A percentile compares a stretch with the other conserved stretches of the same genome.
phyloP scores from a whole-genome alignment of 208 protist genomes.

The Cochliopodium minus region DNA sequence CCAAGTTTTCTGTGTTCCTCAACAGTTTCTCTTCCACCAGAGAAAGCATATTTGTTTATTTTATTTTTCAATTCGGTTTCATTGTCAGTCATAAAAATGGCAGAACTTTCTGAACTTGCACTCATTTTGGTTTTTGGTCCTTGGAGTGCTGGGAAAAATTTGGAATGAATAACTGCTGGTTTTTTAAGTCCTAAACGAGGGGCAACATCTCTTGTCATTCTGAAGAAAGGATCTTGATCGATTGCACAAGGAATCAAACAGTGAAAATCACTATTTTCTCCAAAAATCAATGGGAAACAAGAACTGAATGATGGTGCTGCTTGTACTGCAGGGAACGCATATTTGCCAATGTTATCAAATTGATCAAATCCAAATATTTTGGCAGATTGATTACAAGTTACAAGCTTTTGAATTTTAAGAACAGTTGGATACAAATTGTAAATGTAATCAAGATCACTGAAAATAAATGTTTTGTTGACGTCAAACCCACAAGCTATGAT shows the following conservation, averaged over 20 bases:
- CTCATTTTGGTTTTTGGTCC: conserved; percentile 87
- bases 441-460: conserved; percentile 92
- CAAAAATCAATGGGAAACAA: conserved; percentile 75
- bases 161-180: conserved; percentile 79
- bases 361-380: conserved; percentile 76
- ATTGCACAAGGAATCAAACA: conserved; percentile 93
- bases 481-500: conserved; percentile 98
- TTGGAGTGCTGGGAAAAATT: conserved; percentile 91
- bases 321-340: conserved; percentile 87
- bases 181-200: conserved; percentile 63
- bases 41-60: conserved; percentile 84
- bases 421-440: conserved; percentile 81
- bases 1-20: conserved; percentile 77
- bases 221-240: conserved; percentile 94
- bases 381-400: conserved; percentile 69
- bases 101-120: conserved; percentile 51
- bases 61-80: conserved; percentile 73
- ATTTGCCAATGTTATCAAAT: conserved; percentile 72
- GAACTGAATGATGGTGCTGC: conserved; percentile 79
- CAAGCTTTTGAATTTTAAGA: conserved; percentile 58
- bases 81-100: conserved; percentile 86
- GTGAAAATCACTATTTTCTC: conserved; percentile 33
- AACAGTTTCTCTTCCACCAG: conserved; percentile 74
- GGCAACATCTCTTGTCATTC: conserved; percentile 83
- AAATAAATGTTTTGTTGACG: conserved; percentile 92